Evolutionary conservation across 1,284 basidiomycete genomes (phyloP).

Genomic region (Athelia sp.): DNA sequence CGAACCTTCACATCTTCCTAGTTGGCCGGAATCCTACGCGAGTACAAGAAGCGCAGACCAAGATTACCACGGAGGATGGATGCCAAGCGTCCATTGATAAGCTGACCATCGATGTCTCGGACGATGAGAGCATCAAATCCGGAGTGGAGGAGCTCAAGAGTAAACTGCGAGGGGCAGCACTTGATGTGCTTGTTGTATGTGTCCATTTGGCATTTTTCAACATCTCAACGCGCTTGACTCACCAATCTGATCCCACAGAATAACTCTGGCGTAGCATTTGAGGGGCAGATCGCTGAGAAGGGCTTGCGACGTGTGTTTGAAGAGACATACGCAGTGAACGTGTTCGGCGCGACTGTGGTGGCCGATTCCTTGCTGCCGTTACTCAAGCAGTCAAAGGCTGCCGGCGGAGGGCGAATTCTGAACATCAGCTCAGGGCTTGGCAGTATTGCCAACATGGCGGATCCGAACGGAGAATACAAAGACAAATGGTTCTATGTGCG

Average conservation of each 20-base stretch:
- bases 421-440: not conserved
- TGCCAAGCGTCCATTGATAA: not conserved
- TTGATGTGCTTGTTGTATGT: not conserved
- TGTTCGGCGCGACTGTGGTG: not conserved
- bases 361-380: not conserved
- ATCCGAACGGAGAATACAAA: not conserved
- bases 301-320: not conserved
- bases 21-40: not conserved
- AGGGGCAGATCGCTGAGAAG: not conserved
- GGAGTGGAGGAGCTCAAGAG: not conserved
- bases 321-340: not conserved
- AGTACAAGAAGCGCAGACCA: not conserved
- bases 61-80: not conserved
- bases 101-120: not conserved
- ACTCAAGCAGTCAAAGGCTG: not conserved
- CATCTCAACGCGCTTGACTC: too few relatives aligned
- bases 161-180: not conserved
- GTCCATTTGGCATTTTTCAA: not conserved
- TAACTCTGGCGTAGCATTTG: not conserved
- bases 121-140: not conserved
- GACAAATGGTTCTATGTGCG: not conserved
- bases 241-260: not conserved
- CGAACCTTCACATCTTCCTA: not conserved
- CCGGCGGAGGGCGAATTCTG: not conserved
- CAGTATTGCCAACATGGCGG: not conserved